Evolutionary conservation across 495 filamentous ascomycete species (phyloP).

Genomic region (Penicillium atrosanguineum): DNA sequence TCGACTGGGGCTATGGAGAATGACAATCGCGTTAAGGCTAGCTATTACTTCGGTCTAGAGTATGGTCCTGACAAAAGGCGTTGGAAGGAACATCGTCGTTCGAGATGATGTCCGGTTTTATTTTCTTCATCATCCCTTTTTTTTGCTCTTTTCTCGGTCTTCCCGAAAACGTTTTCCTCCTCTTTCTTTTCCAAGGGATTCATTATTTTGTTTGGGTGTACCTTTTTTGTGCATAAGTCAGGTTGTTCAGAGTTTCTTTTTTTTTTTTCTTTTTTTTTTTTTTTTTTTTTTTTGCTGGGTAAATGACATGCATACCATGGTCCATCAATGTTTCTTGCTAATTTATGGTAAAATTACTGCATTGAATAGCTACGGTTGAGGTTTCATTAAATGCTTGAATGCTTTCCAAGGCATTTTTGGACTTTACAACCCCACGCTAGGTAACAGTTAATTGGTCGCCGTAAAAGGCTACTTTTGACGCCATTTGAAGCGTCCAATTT

Average conservation of each 20-base stretch:
- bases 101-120: constrained; percentile 18
- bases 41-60: constrained; percentile 38
- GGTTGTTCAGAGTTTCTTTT: constrained; percentile 8
- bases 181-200: neutral
- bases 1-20: constrained; percentile 51
- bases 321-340: neutral
- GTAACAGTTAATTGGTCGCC: too few species aligned
- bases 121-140: constrained; percentile 7
- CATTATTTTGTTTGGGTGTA: constrained; percentile 8
- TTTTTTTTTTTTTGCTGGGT: constrained; percentile 9
- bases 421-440: neutral
- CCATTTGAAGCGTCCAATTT: too few species aligned
- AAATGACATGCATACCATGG: constrained; percentile 16
- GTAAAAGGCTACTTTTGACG: too few species aligned
- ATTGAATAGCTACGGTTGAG: neutral
- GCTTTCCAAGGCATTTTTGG: neutral
- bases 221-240: constrained; percentile 22
- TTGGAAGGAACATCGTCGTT: constrained; percentile 9
- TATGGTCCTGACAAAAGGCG: constrained; percentile 1
- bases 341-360: neutral
- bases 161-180: neutral
- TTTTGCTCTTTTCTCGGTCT: constrained; percentile 13
- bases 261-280: constrained; percentile 8
- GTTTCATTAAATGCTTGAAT: neutral
- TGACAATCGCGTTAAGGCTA: constrained; percentile 55